A percentile compares a stretch with the other conserved stretches of the same genome.
Conservation (phyloP, 352 stramenopile species). For the Pythium pectinolyticum region DNA sequence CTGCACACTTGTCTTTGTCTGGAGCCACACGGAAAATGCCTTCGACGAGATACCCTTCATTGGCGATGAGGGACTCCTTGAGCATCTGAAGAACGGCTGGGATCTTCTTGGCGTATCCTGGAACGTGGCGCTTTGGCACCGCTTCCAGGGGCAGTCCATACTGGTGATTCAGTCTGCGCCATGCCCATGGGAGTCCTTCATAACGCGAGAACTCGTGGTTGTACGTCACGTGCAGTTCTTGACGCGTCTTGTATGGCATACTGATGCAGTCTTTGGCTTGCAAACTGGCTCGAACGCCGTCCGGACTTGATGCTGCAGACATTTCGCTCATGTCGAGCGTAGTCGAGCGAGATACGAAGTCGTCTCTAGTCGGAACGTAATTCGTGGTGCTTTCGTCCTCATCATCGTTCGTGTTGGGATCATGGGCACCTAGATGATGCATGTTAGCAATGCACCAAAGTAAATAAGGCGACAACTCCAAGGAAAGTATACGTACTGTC, state of each 20-base stretch:
- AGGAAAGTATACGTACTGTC: not conserved
- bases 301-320: not conserved
- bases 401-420: not conserved
- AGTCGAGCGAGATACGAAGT: conserved; percentile 5
- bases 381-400: not conserved
- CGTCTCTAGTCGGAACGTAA: not conserved
- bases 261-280: conserved; percentile 46
- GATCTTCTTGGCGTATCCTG: conserved; percentile 64
- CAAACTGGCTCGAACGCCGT: not conserved
- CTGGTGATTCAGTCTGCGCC: conserved; percentile 66
- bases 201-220: conserved; percentile 66
- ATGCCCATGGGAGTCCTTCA: conserved; percentile 68
- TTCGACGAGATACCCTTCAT: conserved; percentile 48
- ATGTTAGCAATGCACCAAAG: not conserved
- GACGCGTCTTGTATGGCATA: conserved; percentile 60
- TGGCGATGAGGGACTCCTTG: conserved; percentile 49
- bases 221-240: conserved; percentile 77
- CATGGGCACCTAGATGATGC: not conserved
- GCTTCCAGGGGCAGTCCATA: conserved; percentile 70
- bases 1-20: conserved; percentile 54
- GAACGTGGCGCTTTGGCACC: conserved; percentile 56
- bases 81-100: conserved; percentile 80
- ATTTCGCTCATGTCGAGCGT: conserved; percentile 18
- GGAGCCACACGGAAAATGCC: conserved; percentile 81
- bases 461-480: not conserved